Evolutionary conservation across 129 eudicot genomes (phyloP).

Genomic region (Ambrosia artemisiifolia): DNA sequence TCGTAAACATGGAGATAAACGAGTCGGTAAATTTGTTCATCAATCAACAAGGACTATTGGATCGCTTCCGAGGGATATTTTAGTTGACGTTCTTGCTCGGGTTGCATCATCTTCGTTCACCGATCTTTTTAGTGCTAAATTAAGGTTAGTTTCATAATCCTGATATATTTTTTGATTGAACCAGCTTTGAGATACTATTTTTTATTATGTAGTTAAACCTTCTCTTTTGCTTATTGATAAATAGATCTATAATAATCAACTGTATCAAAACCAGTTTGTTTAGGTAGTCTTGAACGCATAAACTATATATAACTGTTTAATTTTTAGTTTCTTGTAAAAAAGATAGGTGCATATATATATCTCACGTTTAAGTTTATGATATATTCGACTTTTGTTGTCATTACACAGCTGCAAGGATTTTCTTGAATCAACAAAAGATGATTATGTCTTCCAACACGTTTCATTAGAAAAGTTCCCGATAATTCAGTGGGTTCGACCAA

Average conservation of each 20-base stretch:
- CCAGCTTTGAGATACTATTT: too few relatives aligned
- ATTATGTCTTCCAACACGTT: conserved; percentile 10
- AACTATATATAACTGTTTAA: too few relatives aligned
- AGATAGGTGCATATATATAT: too few relatives aligned
- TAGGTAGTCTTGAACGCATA: too few relatives aligned
- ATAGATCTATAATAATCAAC: too few relatives aligned
- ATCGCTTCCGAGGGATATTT: conserved; percentile 22
- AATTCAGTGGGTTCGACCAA: neutral
- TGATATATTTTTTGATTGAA: too few relatives aligned
- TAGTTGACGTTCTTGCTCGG: conserved; percentile 11
- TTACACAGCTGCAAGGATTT: conserved; percentile 22
- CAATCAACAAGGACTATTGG: neutral
- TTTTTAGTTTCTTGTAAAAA: too few relatives aligned
- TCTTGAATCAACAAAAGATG: conserved; percentile 7
- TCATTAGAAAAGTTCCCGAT: conserved; percentile 16
- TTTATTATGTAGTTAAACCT: too few relatives aligned
- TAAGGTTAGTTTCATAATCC: conserved; percentile 11
- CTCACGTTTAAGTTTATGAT: too few relatives aligned
- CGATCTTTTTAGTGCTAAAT: conserved; percentile 22
- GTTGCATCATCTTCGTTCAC: conserved; percentile 30
- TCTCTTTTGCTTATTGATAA: too few relatives aligned
- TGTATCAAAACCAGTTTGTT: too few relatives aligned
- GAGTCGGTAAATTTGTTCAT: neutral
- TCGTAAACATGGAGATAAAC: neutral
- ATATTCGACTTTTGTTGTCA: neutral